Evolutionary conservation across 345 rosid species (phyloP).

Genomic region (Euclidium syriacum): DNA sequence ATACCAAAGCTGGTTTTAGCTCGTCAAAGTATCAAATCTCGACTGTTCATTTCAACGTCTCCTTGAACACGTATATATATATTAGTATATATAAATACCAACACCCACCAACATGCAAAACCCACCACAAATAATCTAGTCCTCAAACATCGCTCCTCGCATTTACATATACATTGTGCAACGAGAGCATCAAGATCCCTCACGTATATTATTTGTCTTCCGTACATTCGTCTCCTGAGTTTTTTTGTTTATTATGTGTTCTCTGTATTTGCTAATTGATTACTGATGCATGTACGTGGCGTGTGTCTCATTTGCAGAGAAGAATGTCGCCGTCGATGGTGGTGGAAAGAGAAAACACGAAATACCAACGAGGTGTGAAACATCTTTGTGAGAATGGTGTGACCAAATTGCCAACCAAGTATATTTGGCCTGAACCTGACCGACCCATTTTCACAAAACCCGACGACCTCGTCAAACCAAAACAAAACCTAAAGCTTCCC

Average conservation of each 20-base stretch:
- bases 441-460: conserved; percentile 35
- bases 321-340: conserved; percentile 55
- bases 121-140: conserved; percentile 17
- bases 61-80: conserved; percentile 2
- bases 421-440: conserved; percentile 55
- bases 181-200: conserved; percentile 18
- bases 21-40: conserved; percentile 8
- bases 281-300: neutral
- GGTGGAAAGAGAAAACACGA: conserved; percentile 26
- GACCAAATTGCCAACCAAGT: conserved; percentile 55
- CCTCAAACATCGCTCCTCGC: neutral
- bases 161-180: conserved; percentile 10
- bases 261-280: neutral
- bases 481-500: conserved; percentile 54
- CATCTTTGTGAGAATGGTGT: conserved; percentile 54
- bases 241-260: neutral
- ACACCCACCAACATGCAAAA: conserved; percentile 19
- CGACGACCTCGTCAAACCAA: conserved; percentile 20
- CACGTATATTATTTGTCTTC: conserved; percentile 10
- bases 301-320: conserved; percentile 6
- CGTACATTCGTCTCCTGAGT: conserved; percentile 4
- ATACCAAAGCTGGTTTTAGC: conserved; percentile 12
- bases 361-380: conserved; percentile 71
- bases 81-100: conserved; percentile 19
- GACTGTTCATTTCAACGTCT: conserved; percentile 27